Conservation (phyloP, 257 asterid genomes). For the Jaltomata sinuosa region DNA sequence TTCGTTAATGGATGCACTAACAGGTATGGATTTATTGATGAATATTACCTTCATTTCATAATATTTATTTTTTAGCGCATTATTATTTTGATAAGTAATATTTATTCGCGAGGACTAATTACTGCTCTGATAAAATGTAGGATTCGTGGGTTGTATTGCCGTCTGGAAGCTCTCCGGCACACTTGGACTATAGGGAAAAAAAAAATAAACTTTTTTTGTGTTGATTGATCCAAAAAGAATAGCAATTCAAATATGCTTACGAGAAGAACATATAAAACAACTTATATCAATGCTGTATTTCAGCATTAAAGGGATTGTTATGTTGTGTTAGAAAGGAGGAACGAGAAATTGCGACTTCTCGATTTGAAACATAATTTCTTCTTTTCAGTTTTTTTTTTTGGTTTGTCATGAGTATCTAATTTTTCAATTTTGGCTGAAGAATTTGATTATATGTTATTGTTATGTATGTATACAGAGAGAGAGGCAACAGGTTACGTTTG, state of each 20-base stretch:
- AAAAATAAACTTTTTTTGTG: neutral
- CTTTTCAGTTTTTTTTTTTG: neutral
- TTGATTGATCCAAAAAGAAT: neutral
- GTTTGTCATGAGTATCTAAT: neutral
- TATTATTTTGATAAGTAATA: too few relatives aligned
- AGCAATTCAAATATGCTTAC: neutral
- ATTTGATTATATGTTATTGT: neutral
- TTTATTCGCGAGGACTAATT: neutral
- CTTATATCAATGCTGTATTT: neutral
- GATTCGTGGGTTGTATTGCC: neutral
- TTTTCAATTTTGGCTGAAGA: neutral
- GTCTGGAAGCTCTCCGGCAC: neutral
- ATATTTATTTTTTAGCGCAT: too few relatives aligned
- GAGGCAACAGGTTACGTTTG: neutral
- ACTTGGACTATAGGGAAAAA: neutral
- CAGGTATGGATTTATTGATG: neutral
- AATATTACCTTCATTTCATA: neutral
- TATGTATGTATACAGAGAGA: neutral
- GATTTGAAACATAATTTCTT: neutral
- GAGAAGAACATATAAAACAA: neutral
- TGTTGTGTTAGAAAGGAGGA: neutral
- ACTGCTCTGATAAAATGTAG: neutral
- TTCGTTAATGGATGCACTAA: conserved; percentile 8
- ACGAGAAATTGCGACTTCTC: neutral
- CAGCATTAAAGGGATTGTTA: neutral